Evolutionary conservation across 2,329 filamentous ascomycete genomes (phyloP).

Genomic region (Ceratocystis cubensis): DNA sequence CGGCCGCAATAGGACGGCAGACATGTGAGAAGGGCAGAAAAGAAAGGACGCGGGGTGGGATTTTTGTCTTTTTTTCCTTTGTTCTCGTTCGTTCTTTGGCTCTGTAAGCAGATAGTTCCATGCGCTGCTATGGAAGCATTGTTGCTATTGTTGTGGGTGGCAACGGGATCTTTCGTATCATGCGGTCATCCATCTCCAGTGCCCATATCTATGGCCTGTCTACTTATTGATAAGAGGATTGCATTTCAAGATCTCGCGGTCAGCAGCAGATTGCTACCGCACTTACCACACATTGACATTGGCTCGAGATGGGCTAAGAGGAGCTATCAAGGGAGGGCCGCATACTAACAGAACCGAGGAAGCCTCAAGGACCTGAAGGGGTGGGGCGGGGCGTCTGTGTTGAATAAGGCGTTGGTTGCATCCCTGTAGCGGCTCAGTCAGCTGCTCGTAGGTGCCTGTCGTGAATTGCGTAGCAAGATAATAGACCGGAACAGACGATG

Average conservation of each 20-base stretch:
- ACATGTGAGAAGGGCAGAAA: background rate
- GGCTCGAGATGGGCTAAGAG: background rate
- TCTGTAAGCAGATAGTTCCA: background rate
- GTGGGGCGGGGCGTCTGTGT: background rate
- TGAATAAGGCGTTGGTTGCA: background rate
- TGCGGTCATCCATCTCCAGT: background rate
- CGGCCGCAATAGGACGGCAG: background rate
- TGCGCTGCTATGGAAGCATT: background rate
- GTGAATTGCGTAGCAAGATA: constrained; percentile 13
- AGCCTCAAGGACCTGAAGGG: background rate
- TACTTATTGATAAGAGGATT: background rate
- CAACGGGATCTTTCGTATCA: constrained; percentile 3
- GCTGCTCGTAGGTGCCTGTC: background rate
- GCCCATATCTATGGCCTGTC: background rate
- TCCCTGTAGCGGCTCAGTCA: background rate
- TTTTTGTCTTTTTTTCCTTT: background rate
- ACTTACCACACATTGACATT: background rate
- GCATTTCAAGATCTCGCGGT: constrained; percentile 2
- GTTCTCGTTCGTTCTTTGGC: too few species aligned
- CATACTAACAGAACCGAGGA: background rate
- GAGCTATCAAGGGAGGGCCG: background rate
- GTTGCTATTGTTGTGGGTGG: background rate
- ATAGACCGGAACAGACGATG: constrained; percentile 15
- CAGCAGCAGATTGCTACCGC: background rate
- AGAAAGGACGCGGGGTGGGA: background rate